Percentiles rank a stretch among this genome's conserved stretches.
phyloP scores from a whole-genome alignment of 163 green algal genomes.

The Volvox carteri region DNA sequence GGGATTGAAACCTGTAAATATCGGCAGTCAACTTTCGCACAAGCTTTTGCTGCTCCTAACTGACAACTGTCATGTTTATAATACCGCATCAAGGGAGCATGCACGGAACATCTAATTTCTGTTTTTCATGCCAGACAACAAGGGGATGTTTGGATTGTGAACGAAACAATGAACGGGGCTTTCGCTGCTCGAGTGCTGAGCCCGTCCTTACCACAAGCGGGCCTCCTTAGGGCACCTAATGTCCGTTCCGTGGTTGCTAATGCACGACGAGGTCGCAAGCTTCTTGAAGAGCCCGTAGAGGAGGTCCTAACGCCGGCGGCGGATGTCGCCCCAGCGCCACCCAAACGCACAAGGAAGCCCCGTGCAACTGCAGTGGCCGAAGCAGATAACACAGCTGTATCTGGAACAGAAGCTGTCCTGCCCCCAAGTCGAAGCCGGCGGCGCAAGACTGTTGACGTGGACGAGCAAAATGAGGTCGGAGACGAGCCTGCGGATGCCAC shows the following conservation, averaged over 20 bases:
- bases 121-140: too few species aligned
- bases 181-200: neutral
- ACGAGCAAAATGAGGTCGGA: neutral
- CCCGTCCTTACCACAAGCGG: slow-evolving; percentile 15
- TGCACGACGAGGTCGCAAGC: slow-evolving; percentile 27
- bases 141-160: neutral
- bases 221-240: neutral
- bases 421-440: neutral
- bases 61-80: neutral
- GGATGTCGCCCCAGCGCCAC: neutral
- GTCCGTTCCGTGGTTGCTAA: neutral
- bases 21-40: too few species aligned
- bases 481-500: neutral
- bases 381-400: neutral
- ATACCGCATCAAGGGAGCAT: too few species aligned
- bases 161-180: slow-evolving; percentile 5
- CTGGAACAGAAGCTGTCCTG: neutral
- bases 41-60: too few species aligned
- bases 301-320: slow-evolving; percentile 13
- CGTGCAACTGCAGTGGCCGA: neutral
- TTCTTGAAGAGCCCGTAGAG: neutral
- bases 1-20: too few species aligned
- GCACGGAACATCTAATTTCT: too few species aligned
- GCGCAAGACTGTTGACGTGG: neutral
- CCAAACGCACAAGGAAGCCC: neutral